Conservation (phyloP, 139 green algal species). For the Chlorella sp. region DNA sequence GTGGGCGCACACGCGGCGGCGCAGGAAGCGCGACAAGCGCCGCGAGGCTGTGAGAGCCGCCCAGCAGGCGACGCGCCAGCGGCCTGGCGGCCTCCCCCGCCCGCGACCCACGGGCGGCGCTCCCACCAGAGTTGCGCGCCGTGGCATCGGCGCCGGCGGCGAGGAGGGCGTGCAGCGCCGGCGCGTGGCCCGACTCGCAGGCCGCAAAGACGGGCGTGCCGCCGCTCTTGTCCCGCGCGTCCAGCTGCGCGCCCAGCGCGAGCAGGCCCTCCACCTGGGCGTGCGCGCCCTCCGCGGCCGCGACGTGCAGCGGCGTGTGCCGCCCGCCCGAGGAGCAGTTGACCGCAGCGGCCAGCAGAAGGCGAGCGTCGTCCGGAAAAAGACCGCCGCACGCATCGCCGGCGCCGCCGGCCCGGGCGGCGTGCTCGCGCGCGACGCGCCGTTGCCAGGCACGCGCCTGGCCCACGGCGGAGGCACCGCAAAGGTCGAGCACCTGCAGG, state of each 20-base stretch:
- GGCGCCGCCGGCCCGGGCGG: too few species aligned
- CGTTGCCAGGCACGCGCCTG: constrained; percentile 13
- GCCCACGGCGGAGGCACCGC: constrained; percentile 3
- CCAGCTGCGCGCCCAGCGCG: constrained; percentile 52
- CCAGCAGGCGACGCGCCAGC: too few species aligned
- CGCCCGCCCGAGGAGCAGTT: constrained; percentile 67
- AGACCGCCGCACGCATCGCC: background rate
- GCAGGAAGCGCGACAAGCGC: background rate
- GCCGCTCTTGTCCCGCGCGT: constrained; percentile 60
- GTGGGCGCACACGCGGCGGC: background rate
- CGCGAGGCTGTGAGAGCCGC: background rate
- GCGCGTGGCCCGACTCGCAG: constrained; percentile 53
- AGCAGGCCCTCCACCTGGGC: constrained; percentile 50
- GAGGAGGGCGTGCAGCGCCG: constrained; percentile 53
- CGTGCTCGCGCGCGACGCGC: background rate
- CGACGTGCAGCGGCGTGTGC: constrained; percentile 73
- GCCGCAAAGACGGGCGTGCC: constrained; percentile 73
- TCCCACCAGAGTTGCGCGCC: constrained; percentile 51
- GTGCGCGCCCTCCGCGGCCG: constrained; percentile 49
- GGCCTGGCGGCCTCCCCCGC: too few species aligned
- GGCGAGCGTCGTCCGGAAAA: background rate
- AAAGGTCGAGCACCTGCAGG: constrained; percentile 37
- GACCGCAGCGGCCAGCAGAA: constrained; percentile 56
- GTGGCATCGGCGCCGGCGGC: constrained; percentile 46
- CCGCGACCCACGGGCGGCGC: constrained; percentile 2